Evolutionary conservation across 2,329 filamentous ascomycete genomes (phyloP), one percentile per base, ranked within the genome.

Genomic region (Scytalidium sp.): DNA sequence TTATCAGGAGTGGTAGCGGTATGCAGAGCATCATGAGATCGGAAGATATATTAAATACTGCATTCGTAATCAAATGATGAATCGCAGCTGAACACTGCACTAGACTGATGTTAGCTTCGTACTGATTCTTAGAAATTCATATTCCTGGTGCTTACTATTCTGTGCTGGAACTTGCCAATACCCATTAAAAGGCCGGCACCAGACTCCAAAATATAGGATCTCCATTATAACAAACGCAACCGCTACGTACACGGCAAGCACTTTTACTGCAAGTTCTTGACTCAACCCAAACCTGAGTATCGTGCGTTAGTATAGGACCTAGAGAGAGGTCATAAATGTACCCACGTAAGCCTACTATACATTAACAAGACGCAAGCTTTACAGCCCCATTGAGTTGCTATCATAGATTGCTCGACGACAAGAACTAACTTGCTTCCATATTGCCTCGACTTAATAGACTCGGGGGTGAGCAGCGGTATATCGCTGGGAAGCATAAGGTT

Each of bases 371-470:
- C 68, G 57, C 80, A 83, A 8, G 69, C 64, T 61, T 84, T 84
- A 55, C 81, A 70, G 0, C 70, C 64, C 75, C 78, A 84, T 23
- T 79, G 78, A 9, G 77, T 75, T 46, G 81, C 69, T 17, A 84
- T 69, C 68, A 87, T 85, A 58, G 78, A 75, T 64, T 84, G 73
- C 56, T 86, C 82, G 2, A 80, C 77, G 8, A 83, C 75, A 32
- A 84, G 70, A 1, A 84, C 81, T 69, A 81, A 76, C 70, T 85
- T 85, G 42, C 79, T 83, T 10, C 82, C 83, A 32, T 48, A 52
- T 27, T 61, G 57, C 19, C 62, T 53, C 9, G 52, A 56, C 40
- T 43, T 48, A 29, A 62, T 63, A 1, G 54, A 56, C 0, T 67
- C 53, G 0, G 74, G 68, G 0, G 80, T 80, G 43, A 84, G 66